Evolutionary conservation across 495 filamentous ascomycete species (phyloP), one percentile per base, ranked within the genome.

Genomic region (Lentithecium fluviatile): DNA sequence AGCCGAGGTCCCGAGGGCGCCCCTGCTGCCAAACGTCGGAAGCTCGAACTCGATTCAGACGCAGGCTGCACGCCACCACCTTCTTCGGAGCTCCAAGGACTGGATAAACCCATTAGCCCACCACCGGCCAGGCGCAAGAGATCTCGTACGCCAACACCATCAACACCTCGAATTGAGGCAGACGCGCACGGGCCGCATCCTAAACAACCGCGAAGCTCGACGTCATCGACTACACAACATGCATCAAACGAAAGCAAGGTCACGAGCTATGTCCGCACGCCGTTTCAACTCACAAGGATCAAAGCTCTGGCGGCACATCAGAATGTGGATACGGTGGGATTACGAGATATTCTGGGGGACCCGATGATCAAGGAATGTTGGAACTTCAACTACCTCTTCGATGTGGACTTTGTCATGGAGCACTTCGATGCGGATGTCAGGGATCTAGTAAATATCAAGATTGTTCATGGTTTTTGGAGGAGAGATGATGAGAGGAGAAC

Each of bases 401-500:
- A 95, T 75, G 75, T 95, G 23, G 82, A 90, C 56, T 96, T 91
- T 68, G 52, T 87, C 13, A 84, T 88, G 83, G 56, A 49, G 8
- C 56, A 82, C 10, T 87, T 96, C 62, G 88, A 95, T 59, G 69
- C 78, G 6, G 90, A 94, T 75, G 81, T 87, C 10, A 77, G 81
- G 20, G 66, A 75, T 45, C 60, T 86, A 0, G 83, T 92, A 11
- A 76, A 83, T 48, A 81, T 95, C 8, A 86, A 88, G 64, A 76
- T 96, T 26, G 80, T 96, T 12, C 91, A 96, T 75, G 92, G 91
- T 1, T 92, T 88, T 48, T 96, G 91, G 91, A 89, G 87, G 73
- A 79, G 70, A 56, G 88, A 92, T 21, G 86, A 90, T 67, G 62
- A 72, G 2, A 83, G 82, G 67, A 75, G 82, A 23, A 66, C 85